Base-by-base conservation (phyloP, 352 stramenopile genomes). In the Aphanomyces stellatus region DNA sequence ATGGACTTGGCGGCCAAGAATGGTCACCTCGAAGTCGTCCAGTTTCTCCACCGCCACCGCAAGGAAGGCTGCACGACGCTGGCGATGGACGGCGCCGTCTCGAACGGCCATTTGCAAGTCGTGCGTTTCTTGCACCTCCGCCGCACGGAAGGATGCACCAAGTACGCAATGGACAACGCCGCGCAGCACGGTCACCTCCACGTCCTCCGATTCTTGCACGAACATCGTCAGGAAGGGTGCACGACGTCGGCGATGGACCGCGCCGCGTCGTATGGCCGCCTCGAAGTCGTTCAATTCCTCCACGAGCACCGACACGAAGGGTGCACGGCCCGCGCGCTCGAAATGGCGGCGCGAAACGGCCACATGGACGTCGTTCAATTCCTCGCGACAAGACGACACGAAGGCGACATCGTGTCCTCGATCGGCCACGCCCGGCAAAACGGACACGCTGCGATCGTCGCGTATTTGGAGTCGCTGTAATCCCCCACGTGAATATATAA, bases 101-200 rank as follows among this genome's bases (percentile, higher is more conserved):
- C 49, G 6, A 57, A 57, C 30, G 49, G 49, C 25, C 49, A 57
- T 57, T 57, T 57, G 2, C 17, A 57, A 7, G 49, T 57, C 13
- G 49, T 57, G 25, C 49, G 49, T 24, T 57, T 57, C 19, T 57
- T 57, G 49, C 49, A 57, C 33, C 25, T 34, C 25, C n/a, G 27
- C 6, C 49, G 49, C 25, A 15, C 15, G 22, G 49, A 57, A 57
- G 49, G 49, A 19, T 57, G 49, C 49, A 57, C 49, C 25, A 57
- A 57, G 43, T 57, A 41, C 24, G 60, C 60, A 27, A 67, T 67
- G 60, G 60, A 67, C 34, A 31, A 57, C 49, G 60, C 60, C 6
- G 60, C 60, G 7, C 19, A 57, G 19, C 25, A 57, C 19, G 49
- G 49, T 8, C 30, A 40, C 27, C 33, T 57, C 5, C 17, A 57